Percentiles rank a stretch among this genome's conserved stretches.
Conservation (phyloP, 2,329 filamentous ascomycete species). For the Penicillium sp. region DNA sequence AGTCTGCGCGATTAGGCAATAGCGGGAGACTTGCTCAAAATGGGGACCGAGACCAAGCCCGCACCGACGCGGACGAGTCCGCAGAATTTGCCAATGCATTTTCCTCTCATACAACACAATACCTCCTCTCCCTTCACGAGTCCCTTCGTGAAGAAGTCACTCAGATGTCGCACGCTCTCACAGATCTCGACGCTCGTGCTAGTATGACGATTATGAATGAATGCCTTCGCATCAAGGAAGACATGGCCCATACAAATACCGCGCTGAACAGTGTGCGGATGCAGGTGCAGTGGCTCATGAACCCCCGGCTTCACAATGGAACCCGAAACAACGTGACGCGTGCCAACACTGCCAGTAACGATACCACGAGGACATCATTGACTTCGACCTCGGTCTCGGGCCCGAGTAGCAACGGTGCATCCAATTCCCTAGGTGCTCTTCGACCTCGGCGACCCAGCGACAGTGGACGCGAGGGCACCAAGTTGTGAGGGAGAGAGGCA, state of each 20-base stretch:
- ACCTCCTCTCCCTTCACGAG: conserved; percentile 57
- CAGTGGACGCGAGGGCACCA: conserved; percentile 38
- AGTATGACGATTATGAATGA: conserved; percentile 61
- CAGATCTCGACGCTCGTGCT: conserved; percentile 55
- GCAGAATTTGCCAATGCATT: conserved; percentile 22
- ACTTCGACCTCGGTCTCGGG: conserved; percentile 20
- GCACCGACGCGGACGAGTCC: conserved; percentile 10
- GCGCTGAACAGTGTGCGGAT: conserved; percentile 54
- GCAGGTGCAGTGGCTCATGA: conserved; percentile 59
- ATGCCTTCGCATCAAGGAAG: conserved; percentile 55
- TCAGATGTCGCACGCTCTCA: conserved; percentile 50
- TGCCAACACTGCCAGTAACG: conserved; percentile 11
- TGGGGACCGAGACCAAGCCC: conserved; percentile 10
- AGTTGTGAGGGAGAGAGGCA: conserved; percentile 19
- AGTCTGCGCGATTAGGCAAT: conserved; percentile 22
- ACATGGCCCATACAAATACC: conserved; percentile 56
- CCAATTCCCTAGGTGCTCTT: conserved; percentile 19
- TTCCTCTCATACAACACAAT: conserved; percentile 45
- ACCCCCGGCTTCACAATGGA: conserved; percentile 47
- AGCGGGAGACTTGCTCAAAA: conserved; percentile 9
- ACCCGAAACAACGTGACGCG: conserved; percentile 23
- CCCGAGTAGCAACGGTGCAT: conserved; percentile 19
- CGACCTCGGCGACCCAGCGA: conserved; percentile 36
- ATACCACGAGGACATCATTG: conserved; percentile 15
- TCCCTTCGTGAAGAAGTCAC: conserved; percentile 54